phyloP scores from a whole-genome alignment of 202 grass and related monocot species.

The Eragrostis tef region DNA sequence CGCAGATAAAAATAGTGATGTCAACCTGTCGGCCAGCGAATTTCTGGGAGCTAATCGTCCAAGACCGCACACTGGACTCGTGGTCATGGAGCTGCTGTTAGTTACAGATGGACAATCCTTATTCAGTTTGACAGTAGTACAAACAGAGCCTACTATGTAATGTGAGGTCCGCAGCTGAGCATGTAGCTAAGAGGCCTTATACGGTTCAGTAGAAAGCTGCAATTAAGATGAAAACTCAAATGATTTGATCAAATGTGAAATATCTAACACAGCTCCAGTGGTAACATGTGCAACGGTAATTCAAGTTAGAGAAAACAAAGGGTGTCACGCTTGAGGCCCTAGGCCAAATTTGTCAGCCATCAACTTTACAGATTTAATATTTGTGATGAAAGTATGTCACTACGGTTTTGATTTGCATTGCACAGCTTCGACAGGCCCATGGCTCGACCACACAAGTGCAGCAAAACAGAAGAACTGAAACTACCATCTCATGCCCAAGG shows the following conservation, averaged over 20 bases:
- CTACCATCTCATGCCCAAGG: neutral
- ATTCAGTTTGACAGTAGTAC: no score
- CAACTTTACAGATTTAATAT: neutral
- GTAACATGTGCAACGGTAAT: neutral
- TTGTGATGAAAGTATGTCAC: no score
- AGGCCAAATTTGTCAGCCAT: neutral
- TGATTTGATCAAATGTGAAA: neutral
- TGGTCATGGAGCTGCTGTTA: neutral
- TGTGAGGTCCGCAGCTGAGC: neutral
- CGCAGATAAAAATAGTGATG: neutral
- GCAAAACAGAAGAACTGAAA: conserved; percentile 31
- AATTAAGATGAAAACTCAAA: neutral
- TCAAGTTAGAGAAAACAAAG: neutral
- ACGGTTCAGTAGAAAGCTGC: neutral
- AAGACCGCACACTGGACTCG: neutral
- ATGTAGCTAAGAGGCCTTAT: no score
- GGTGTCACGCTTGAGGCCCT: neutral
- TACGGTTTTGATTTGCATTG: conserved; percentile 35
- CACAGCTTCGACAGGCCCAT: neutral
- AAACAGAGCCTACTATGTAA: no score
- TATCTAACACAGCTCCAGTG: neutral
- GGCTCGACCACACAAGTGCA: neutral
- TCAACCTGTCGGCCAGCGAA: neutral
- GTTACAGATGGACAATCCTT: neutral
- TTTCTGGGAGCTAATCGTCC: neutral